These are phyloP conservation scores for Cyclocybe aegerita DNA, from an alignment of 768 basidiomycete species.

Conservation along the genomic window DNA sequence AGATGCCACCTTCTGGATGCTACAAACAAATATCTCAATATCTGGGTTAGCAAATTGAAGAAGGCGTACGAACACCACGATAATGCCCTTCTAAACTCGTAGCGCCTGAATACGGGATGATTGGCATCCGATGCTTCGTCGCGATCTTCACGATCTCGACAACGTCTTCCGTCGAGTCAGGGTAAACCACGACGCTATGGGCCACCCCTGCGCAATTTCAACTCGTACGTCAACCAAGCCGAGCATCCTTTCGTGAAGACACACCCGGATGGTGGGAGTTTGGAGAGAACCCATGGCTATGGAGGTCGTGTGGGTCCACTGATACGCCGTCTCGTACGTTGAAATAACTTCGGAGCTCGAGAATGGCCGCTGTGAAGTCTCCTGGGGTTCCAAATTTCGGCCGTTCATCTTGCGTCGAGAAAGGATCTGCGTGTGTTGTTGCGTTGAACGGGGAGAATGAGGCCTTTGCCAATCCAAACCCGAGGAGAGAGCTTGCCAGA, in stretches of 20 bases:
- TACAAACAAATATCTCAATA: conserved; percentile 13
- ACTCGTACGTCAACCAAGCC: not conserved
- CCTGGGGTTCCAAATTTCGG: conserved; percentile 47
- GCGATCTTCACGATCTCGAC: conserved; percentile 76
- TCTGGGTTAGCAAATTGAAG: not conserved
- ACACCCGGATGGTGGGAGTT: conserved; percentile 52
- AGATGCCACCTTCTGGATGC: conserved; percentile 63
- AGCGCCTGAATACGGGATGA: conserved; percentile 78
- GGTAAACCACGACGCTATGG: conserved; percentile 67
- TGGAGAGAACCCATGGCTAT: conserved; percentile 53
- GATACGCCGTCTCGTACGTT: conserved; percentile 37
- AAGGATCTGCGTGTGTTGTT: no score
- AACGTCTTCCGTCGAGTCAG: conserved; percentile 76
- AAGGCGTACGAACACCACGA: conserved; percentile 46
- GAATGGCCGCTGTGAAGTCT: conserved; percentile 55
- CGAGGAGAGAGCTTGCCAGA: not conserved
- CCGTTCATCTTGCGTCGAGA: not conserved
- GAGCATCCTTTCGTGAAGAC: conserved; percentile 11
- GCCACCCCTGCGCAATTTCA: conserved; percentile 28
- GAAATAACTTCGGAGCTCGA: conserved; percentile 44
- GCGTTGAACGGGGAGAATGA: not conserved
- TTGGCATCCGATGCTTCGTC: conserved; percentile 70
- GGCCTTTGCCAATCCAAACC: conserved; percentile 5
- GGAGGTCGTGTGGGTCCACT: conserved; percentile 51
- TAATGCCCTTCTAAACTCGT: conserved; percentile 83